Base-by-base conservation (phyloP, 805 yeast species). In the Candida peoriensis region DNA sequence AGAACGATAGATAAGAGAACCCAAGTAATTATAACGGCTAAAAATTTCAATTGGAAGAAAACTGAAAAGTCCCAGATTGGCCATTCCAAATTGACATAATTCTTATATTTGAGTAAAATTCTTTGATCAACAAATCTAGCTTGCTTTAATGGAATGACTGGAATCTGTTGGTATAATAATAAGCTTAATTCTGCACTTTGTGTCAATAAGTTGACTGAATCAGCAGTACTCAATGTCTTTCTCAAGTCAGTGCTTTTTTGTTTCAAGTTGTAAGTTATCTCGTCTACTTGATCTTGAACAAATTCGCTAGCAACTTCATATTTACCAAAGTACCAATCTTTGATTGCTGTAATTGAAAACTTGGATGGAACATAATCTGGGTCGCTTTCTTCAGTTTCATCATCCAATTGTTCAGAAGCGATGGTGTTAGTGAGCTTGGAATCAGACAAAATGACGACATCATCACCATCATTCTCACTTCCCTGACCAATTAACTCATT, bases 1-100 rank as follows among this genome's bases (percentile, higher is more conserved):
- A 48, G n/a, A 14, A 42, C 20, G 33, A 44, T 22, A 7, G 49
- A 35, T 13, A 52, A 32, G 8, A 38, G 16, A 14, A 36, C 23
- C 62, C 63, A 58, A n/a, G 51, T 37, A 16, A 39, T 9, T 8
- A 55, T 11, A 5, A 48, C 36, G 15, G 34, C 32, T n/a, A 47
- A 18, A 15, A 45, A 42, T 26, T 51, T 51, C 18, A 41, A 30
- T n/a, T 39, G 43, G n/a, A 42, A 23, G 17, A 57, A 42, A 11
- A 34, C 24, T 3, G 42, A 11, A 4, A 54, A 22, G 34, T 55
- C 52, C 29, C 43, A 42, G 16, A 53, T 34, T 25, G 38, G 36
- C 37, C 36, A 32, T 27, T 37, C 24, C 15, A 30, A 23, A 28
- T 41, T 32, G 12, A 47, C 36, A 26, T 41, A 33, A 20, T 36